Percentiles rank a stretch among this genome's conserved stretches.
Evolutionary conservation across 345 rosid species (phyloP).

Genomic region (Dipteronia dyeriana): DNA sequence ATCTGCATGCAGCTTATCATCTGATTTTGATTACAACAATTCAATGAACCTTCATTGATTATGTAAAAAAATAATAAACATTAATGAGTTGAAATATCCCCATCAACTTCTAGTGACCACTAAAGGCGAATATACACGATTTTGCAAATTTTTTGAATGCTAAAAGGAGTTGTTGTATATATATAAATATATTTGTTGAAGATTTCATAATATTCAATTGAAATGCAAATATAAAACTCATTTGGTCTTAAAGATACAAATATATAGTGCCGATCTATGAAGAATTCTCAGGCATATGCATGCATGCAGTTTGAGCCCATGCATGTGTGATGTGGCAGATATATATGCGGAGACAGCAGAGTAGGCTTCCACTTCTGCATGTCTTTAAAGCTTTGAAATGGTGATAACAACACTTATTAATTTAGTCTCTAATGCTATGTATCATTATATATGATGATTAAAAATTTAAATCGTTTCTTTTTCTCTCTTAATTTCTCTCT

Average conservation of each 20-base stretch:
- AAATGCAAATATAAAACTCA: background rate
- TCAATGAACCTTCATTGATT: background rate
- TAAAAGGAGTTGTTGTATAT: background rate
- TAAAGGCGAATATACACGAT: background rate
- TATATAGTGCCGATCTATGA: background rate
- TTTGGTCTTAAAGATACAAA: background rate
- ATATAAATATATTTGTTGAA: background rate
- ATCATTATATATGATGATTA: too few species aligned
- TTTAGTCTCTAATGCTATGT: background rate
- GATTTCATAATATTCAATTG: background rate
- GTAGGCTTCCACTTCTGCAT: slow-evolving; percentile 26
- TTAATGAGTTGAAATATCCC: background rate
- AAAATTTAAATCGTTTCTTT: background rate
- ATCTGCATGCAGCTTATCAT: background rate
- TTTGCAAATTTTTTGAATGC: background rate
- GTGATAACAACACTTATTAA: background rate
- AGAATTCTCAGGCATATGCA: background rate
- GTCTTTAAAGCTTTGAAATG: background rate
- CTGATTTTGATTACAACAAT: background rate
- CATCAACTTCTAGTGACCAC: background rate
- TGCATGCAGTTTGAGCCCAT: background rate
- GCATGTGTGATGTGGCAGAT: background rate
- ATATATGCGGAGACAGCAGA: background rate
- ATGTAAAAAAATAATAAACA: background rate
- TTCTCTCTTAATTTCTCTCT: background rate